phyloP scores from a whole-genome alignment of 306 rosid species.

The Purshia tridentata region DNA sequence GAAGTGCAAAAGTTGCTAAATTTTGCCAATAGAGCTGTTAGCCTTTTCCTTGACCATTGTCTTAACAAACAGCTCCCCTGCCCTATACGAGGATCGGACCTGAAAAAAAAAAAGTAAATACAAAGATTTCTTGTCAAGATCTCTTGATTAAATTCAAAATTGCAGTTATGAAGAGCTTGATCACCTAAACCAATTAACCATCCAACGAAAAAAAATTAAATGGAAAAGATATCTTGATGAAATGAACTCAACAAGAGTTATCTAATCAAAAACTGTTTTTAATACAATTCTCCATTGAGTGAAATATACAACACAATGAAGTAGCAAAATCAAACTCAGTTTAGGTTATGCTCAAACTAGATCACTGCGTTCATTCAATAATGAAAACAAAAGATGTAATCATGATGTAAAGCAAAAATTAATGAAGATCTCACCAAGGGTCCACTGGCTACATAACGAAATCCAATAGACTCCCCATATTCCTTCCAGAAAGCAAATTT shows the following conservation, averaged over 20 bases:
- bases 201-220: background rate
- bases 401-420: constrained; percentile 8
- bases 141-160: background rate
- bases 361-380: constrained; percentile 4
- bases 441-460: constrained; percentile 92
- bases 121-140: background rate
- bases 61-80: constrained; percentile 91
- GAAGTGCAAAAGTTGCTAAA: constrained; percentile 5
- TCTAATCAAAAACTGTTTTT: background rate
- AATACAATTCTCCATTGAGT: background rate
- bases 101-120: constrained; percentile 32
- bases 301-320: background rate
- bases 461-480: constrained; percentile 93
- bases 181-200: background rate
- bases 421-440: constrained; percentile 69
- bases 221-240: background rate
- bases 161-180: background rate
- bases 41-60: constrained; percentile 72
- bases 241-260: background rate
- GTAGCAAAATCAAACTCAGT: background rate
- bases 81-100: constrained; percentile 95
- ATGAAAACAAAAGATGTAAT: constrained; percentile 15
- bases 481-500: constrained; percentile 91
- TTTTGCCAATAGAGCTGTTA: constrained; percentile 23
- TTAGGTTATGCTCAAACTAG: background rate